Evolutionary conservation across 2,329 filamentous ascomycete genomes (phyloP), one percentile per base, ranked within the genome.

Genomic region (Fusarium hostae): DNA sequence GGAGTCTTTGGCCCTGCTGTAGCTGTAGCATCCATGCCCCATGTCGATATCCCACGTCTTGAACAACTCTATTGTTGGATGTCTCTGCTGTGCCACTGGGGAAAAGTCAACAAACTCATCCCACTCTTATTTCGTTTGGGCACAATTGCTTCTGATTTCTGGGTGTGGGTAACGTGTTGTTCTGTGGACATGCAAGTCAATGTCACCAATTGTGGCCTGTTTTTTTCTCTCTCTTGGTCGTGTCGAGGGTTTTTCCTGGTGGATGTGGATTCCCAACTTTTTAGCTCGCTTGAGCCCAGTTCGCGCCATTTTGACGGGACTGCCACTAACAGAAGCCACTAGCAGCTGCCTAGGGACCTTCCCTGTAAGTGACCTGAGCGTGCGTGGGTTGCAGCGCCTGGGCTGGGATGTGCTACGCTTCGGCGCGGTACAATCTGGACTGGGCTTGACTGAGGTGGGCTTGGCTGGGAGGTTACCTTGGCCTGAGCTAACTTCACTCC

Each of bases 161-260:
- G 32, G 59, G 59, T 59, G 69, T 66, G 65, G 65, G 32, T 70
- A 72, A 59, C 52, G 52, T 72, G 59, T 67, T 71, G 54, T 64
- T 34, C 28, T 70, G 58, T 66, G 40, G 68, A 30, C 56, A 32
- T 63, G 34, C 48, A 57, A n/a, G 32, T 37, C 48, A 48, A 32
- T 62, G 30, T 34, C 69, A 54, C 37, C 68, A 59, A 48, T 54
- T 72, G 57, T 72, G 65, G 70, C 70, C 70, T 72, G 65, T 70
- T 72, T 72, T 68, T 61, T 64, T 54, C 15, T 59, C 45, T 68
- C 44, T 62, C 30, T 41, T 32, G n/a, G 40, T 43, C 40, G 15
- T 37, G 43, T 72, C 55, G 32, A 72, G 55, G 51, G 37, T 55
- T 61, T 65, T 72, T 57, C 13, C 37, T 41, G 34, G 59, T 52